phyloP scores from a whole-genome alignment of 177 flowering plant genomes.

The Vitis hybrid region DNA sequence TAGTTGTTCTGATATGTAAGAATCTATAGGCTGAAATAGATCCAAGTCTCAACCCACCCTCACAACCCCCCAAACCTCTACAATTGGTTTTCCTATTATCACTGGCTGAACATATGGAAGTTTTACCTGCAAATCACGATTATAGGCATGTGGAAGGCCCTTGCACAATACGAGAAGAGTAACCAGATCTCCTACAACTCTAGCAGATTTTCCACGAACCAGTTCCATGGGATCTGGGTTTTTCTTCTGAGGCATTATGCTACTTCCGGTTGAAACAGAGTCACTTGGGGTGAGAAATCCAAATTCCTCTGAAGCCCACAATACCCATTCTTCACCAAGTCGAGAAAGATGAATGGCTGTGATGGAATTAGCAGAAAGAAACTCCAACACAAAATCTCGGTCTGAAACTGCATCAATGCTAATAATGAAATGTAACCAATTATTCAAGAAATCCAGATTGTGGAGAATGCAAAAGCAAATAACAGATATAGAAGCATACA shows the following conservation, averaged over 20 bases:
- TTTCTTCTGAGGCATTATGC: conserved; percentile 99
- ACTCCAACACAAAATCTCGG: conserved; percentile 89
- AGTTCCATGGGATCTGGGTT: conserved; percentile 99
- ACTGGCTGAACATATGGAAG: neutral
- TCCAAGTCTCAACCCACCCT: neutral
- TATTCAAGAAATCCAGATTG: conserved; percentile 1
- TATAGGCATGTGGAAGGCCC: conserved; percentile 98
- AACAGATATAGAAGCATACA: neutral
- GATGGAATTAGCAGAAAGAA: conserved; percentile 85
- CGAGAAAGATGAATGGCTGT: conserved; percentile 92
- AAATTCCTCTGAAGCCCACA: conserved; percentile 99
- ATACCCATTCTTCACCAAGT: conserved; percentile 98
- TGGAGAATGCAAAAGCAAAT: neutral
- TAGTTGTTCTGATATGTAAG: neutral
- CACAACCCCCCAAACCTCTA: neutral
- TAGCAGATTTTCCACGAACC: conserved; percentile 97
- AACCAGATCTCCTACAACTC: conserved; percentile 83
- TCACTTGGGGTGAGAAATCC: conserved; percentile 96
- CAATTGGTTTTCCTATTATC: neutral
- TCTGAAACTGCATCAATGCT: conserved; percentile 99
- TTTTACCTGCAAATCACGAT: conserved; percentile 93
- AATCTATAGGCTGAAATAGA: neutral
- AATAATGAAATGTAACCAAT: conserved; percentile 11
- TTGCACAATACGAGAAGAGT: conserved; percentile 91
- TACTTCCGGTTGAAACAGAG: conserved; percentile 96